Base-by-base conservation (phyloP, 192 early-diverging fungal genomes). In the Chytriomyces confervae region DNA sequence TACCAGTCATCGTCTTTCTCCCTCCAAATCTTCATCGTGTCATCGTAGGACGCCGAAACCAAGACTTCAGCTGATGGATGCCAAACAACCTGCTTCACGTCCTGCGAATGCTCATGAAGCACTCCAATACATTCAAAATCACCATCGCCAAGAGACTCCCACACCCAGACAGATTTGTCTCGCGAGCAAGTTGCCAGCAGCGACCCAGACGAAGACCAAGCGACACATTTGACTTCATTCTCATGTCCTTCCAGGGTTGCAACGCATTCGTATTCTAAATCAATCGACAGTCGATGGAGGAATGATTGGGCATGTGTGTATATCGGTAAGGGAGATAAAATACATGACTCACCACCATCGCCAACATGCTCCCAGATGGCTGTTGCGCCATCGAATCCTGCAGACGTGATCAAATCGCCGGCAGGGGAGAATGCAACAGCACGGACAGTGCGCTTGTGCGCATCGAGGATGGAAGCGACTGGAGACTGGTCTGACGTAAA, bases 141-240 rank as follows among this genome's bases (percentile, higher is more conserved):
- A 9, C 18, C 69, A 51, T 72, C 69, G 0, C 69, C 69, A 13
- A 72, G 69, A 13, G 69, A 50, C 57, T 99, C 97, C 97, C 97
- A 99, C 75, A 99, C 95, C 97, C 97, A 99, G 45, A 99, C 95
- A 84, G 93, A 95, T 82, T 97, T 98, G 84, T 99, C 97, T 45
- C 97, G 85, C 36, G 93, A 92, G 77, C 97, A 98, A 5, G 97
- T 99, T 10, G 97, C 94, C 50, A 99, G 81, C 27, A 99, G 85
- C 5, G 91, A 82, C 10, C 95, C 96, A 0, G 90, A 87, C 29
- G 89, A 81, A 10, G 92, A 92, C 96, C 95, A 99, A 10, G 93
- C 86, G 48, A 98, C 94, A 48, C 90, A 88, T 83, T 99, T 99
- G 50, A 95, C 95, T 84, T 99, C 97, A 83, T 98, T 98, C 84